Base-by-base conservation (phyloP, 306 rosid genomes). In the Carpinus fangiana region DNA sequence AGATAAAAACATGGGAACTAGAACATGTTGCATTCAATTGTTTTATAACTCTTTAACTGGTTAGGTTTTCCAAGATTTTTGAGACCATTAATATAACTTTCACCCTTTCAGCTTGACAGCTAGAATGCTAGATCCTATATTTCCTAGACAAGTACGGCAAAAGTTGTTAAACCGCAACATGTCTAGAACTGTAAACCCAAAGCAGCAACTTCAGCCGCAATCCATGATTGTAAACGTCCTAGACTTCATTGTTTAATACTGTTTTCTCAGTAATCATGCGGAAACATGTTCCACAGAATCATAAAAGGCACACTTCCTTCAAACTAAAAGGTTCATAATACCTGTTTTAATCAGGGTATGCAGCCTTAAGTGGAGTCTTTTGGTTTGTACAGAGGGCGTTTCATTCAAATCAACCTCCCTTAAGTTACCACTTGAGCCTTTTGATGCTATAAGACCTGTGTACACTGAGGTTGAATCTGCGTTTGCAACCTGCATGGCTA, bases 361-460 rank as follows among this genome's bases (percentile, higher is more conserved):
- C 80, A 87, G 67, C 83, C 82, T 86, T 72, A 56, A 47, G 51
- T 84, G 90, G 65, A 95, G 94, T 78, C 90, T 90, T 88, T 81
- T 89, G 81, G 85, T 85, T 70, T 85, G 80, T 45, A 31, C 80
- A 12, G 88, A 65, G 9, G 94, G 99, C 20, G 90, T 90, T 86
- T 96, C 99, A 79, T 93, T 91, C 77, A 91, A 81, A 78, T 96
- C 94, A 57, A 95, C 98, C 80, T 88, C 91, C 57, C 86, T 87
- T 52, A 84, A 79, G 67, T 83, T 85, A 1, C 90, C 98, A 79
- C 74, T 86, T 53, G 93, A 87, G 43, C 89, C 82, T 78, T 65
- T 86, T 61, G 75, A 50, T 50, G 82, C 67, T 13, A 75, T n/a
- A 74, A 31, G 81, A 45, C 70, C 85, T 77, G 77, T 23, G 31